Percentiles rank a stretch among this genome's conserved stretches.
Evolutionary conservation across 345 rosid genomes (phyloP).

Genomic region (Acer saccharum): DNA sequence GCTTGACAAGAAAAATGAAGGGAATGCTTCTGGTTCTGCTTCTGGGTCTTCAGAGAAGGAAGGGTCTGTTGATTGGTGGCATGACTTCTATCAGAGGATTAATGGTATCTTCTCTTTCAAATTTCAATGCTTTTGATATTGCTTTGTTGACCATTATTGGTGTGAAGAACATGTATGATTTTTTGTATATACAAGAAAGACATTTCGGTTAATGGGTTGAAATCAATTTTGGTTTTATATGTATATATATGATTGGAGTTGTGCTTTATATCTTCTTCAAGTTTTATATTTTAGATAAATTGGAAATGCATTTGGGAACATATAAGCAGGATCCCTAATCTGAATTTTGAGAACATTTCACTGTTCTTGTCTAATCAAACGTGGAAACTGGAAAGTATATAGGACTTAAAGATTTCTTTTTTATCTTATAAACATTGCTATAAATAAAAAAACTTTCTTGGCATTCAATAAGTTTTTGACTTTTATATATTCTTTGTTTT

Average conservation of each 20-base stretch:
- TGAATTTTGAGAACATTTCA: constrained; percentile 17
- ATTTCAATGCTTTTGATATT: constrained; percentile 20
- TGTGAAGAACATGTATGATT: constrained; percentile 13
- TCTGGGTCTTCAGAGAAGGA: constrained; percentile 46
- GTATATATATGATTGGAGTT: constrained; percentile 13
- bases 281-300: constrained; percentile 18
- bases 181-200: constrained; percentile 13
- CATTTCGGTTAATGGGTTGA: constrained; percentile 21
- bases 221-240: constrained; percentile 10
- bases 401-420: neutral
- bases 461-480: neutral
- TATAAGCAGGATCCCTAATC: constrained; percentile 41
- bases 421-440: neutral
- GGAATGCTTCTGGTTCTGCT: constrained; percentile 41
- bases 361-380: constrained; percentile 9
- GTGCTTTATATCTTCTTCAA: constrained; percentile 14
- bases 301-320: constrained; percentile 27
- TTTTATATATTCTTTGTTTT: neutral
- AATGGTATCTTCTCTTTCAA: constrained; percentile 35
- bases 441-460: neutral
- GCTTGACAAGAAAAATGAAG: constrained; percentile 38
- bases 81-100: constrained; percentile 44
- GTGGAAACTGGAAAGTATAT: neutral
- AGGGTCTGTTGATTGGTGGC: constrained; percentile 52
- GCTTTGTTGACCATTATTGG: constrained; percentile 26